These are phyloP conservation scores for Artomyces pyxidatus DNA, from an alignment of 768 basidiomycete genomes.

Conservation along the genomic window DNA sequence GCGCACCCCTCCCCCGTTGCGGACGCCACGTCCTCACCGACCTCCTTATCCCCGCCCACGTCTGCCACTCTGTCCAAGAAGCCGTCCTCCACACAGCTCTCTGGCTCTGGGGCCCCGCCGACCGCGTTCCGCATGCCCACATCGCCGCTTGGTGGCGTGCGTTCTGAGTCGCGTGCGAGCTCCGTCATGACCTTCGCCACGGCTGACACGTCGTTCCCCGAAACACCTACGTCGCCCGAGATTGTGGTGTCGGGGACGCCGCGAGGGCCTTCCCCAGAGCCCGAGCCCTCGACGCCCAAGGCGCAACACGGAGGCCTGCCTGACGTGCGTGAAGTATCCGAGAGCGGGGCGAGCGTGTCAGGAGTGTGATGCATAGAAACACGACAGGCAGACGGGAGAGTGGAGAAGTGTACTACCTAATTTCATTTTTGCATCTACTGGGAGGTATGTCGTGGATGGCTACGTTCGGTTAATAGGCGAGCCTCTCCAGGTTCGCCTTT, in stretches of 20 bases:
- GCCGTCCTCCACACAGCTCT: background rate
- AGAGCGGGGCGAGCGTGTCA: too few species aligned
- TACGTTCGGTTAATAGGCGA: too few species aligned
- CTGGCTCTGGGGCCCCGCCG: too few species aligned
- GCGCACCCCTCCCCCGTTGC: background rate
- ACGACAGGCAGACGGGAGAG: too few species aligned
- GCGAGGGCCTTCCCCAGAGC: background rate
- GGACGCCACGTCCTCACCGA: background rate
- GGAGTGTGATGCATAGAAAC: too few species aligned
- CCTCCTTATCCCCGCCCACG: background rate
- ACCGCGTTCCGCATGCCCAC: conserved; percentile 15
- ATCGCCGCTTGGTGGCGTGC: background rate
- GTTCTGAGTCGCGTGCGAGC: conserved; percentile 10
- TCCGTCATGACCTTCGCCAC: conserved; percentile 4
- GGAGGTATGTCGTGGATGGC: too few species aligned
- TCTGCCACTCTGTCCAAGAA: background rate
- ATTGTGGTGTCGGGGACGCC: background rate
- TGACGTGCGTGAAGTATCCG: too few species aligned
- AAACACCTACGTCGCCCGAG: background rate
- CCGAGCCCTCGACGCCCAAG: background rate
- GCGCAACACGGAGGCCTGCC: background rate
- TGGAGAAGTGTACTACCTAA: too few species aligned
- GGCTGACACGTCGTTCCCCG: background rate
- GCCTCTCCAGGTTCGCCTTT: too few species aligned
- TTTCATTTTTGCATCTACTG: too few species aligned